Conservation (phyloP, 148 eudicot species). For the Amaranthus cruentus region DNA sequence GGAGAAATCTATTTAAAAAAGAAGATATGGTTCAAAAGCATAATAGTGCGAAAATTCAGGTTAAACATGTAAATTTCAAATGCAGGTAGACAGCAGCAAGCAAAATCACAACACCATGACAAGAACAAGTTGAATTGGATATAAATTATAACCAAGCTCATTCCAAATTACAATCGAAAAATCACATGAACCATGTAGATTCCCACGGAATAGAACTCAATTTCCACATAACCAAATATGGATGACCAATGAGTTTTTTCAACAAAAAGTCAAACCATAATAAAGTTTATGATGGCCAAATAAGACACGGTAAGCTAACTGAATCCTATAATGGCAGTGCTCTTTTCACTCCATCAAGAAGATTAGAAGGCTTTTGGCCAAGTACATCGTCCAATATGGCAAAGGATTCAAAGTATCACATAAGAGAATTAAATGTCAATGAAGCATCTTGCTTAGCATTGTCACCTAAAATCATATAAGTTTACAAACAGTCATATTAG, state of each 20-base stretch:
- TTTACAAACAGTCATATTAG: neutral
- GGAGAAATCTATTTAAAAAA: no score
- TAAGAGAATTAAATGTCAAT: neutral
- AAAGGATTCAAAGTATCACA: neutral
- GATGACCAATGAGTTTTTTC: neutral
- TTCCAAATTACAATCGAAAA: no score
- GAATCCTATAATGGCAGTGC: neutral
- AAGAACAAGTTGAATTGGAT: no score
- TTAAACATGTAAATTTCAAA: no score
- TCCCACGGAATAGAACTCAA: no score
- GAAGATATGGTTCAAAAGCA: no score
- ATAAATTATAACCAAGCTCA: no score
- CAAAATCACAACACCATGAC: no score
- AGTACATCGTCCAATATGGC: neutral
- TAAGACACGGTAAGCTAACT: neutral
- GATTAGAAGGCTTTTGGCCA: neutral
- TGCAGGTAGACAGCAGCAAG: no score
- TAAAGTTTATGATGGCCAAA: neutral
- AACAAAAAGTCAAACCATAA: neutral
- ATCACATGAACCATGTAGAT: no score
- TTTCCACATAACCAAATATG: no score
- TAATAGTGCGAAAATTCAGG: no score
- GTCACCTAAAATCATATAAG: neutral
- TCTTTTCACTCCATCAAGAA: neutral
- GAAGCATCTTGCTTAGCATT: neutral